A percentile compares a stretch with the other conserved stretches of the same genome.
These are phyloP conservation scores for Tricholomella constricta DNA, from an alignment of 768 basidiomycete genomes.

Conservation along the genomic window DNA sequence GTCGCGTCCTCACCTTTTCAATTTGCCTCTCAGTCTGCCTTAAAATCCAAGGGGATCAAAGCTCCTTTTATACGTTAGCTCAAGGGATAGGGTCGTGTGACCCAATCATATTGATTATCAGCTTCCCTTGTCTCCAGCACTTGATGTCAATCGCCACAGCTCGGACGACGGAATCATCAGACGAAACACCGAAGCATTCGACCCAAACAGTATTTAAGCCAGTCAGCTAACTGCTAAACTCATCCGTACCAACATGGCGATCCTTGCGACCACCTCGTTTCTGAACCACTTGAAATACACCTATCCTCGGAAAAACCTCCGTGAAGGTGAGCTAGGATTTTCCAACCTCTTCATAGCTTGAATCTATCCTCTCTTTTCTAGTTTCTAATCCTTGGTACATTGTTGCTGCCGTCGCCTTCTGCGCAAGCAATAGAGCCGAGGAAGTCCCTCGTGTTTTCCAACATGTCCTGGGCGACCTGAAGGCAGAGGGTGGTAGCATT, in stretches of 20 bases:
- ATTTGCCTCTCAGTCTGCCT: too few relatives aligned
- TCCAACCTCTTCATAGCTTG: neutral
- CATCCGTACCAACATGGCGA: conserved; percentile 19
- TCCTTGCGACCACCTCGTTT: conserved; percentile 42
- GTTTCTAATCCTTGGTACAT: conserved; percentile 58
- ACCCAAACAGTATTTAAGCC: too few relatives aligned
- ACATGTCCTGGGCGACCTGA: conserved; percentile 47
- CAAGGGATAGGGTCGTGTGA: too few relatives aligned
- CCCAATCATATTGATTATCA: too few relatives aligned
- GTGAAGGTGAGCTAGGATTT: conserved; percentile 15
- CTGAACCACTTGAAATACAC: conserved; percentile 45
- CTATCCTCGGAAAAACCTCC: conserved; percentile 37
- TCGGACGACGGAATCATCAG: too few relatives aligned
- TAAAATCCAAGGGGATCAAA: too few relatives aligned
- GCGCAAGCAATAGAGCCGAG: conserved; percentile 59
- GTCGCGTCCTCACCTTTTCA: too few relatives aligned
- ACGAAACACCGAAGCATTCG: too few relatives aligned
- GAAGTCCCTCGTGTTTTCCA: conserved; percentile 57
- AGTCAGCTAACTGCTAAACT: too few relatives aligned
- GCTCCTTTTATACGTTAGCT: too few relatives aligned
- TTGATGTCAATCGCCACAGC: too few relatives aligned
- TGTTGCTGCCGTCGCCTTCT: conserved; percentile 56
- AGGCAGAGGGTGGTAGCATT: conserved; percentile 24
- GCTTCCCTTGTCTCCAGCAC: too few relatives aligned
- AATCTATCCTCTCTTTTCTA: neutral